These are phyloP conservation scores for Trichoderma cornu-damae DNA, from an alignment of 2,329 filamentous ascomycete species.

Conservation along the genomic window DNA sequence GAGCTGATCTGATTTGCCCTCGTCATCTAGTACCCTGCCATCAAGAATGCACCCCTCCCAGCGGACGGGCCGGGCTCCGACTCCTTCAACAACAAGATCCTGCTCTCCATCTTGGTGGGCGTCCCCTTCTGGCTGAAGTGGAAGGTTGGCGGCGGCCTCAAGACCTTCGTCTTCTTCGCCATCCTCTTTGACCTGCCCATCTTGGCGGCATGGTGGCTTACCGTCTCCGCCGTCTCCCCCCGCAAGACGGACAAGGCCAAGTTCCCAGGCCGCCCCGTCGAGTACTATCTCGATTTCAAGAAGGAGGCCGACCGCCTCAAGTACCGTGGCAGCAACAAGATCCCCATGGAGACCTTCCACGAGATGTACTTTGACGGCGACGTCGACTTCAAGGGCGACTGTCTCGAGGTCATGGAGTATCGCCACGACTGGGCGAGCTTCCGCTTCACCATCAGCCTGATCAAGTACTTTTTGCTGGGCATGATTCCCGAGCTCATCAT, in stretches of 20 bases:
- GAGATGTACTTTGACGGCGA: conserved; percentile 97
- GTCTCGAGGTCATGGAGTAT: conserved; percentile 84
- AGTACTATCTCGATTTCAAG: conserved; percentile 86
- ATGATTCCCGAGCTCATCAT: conserved; percentile 88
- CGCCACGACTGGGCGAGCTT: conserved; percentile 97
- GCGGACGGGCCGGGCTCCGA: conserved; percentile 82
- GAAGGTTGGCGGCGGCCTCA: conserved; percentile 83
- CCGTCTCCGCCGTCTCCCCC: conserved; percentile 73
- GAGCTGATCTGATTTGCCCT: conserved; percentile 3
- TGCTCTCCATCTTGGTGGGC: conserved; percentile 63
- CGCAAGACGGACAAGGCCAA: conserved; percentile 90
- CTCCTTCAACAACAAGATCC: conserved; percentile 76
- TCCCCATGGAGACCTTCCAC: conserved; percentile 89
- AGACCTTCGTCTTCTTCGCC: conserved; percentile 80
- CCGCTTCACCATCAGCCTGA: conserved; percentile 77
- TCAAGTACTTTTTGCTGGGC: conserved; percentile 81
- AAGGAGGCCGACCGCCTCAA: conserved; percentile 54
- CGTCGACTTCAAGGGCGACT: conserved; percentile 92
- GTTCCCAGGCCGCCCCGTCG: conserved; percentile 78
- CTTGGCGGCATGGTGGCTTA: conserved; percentile 75
- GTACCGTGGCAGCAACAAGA: conserved; percentile 74
- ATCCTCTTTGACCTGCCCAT: conserved; percentile 74
- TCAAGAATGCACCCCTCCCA: conserved; percentile 90
- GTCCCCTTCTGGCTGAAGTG: conserved; percentile 78
- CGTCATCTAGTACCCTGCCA: conserved; percentile 50